phyloP scores from a whole-genome alignment of 345 rosid species.

The Microthlaspi erraticum region DNA sequence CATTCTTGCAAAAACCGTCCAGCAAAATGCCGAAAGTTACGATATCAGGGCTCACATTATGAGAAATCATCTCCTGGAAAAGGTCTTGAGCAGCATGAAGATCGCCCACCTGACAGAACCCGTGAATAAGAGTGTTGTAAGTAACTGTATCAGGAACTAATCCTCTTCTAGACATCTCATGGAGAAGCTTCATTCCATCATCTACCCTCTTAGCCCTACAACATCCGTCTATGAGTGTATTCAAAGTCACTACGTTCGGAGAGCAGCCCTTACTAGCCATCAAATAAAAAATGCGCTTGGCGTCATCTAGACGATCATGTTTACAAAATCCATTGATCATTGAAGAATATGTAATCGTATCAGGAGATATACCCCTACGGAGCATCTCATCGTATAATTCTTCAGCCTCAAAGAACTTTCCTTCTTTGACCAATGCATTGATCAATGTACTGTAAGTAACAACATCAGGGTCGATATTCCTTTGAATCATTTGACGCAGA shows the following conservation, averaged over 20 bases:
- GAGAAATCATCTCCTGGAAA: too few species aligned
- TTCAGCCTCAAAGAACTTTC: neutral
- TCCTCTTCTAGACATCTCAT: too few species aligned
- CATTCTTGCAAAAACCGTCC: too few species aligned
- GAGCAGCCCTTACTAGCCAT: constrained; percentile 1
- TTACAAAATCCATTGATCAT: neutral
- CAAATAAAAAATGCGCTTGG: neutral
- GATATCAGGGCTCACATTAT: too few species aligned
- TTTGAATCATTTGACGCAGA: too few species aligned
- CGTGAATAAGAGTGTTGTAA: too few species aligned
- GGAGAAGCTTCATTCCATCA: too few species aligned
- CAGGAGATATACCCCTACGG: neutral
- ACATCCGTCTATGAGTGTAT: neutral
- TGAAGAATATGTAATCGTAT: neutral
- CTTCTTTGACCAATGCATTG: constrained; percentile 4
- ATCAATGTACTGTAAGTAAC: constrained; percentile 2
- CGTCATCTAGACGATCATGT: neutral
- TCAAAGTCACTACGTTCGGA: neutral
- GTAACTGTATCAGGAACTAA: too few species aligned
- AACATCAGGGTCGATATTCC: neutral
- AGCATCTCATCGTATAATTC: constrained; percentile 2
- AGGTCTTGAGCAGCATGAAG: too few species aligned
- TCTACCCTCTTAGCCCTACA: neutral
- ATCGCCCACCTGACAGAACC: too few species aligned
- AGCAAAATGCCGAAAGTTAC: too few species aligned